phyloP scores from a whole-genome alignment of 805 yeast genomes.

The Wickerhamiella sergipiensis region DNA sequence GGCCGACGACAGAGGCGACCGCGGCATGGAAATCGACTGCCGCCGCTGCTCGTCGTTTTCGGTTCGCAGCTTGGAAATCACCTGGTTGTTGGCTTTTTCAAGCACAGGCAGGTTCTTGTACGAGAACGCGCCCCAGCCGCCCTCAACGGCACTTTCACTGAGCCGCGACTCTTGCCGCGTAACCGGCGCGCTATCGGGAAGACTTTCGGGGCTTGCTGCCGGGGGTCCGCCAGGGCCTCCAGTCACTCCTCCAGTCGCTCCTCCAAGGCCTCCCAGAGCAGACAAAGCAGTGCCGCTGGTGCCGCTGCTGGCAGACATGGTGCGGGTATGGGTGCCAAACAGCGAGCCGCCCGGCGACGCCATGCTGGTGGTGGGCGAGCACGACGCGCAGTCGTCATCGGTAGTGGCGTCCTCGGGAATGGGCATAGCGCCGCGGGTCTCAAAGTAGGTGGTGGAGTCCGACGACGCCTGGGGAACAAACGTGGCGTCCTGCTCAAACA shows the following conservation, averaged over 20 bases:
- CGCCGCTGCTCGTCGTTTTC: slow-evolving; percentile 31
- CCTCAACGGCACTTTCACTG: slow-evolving; percentile 47
- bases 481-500: slow-evolving; percentile 59
- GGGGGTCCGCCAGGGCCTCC: no score
- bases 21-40: slow-evolving; percentile 32
- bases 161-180: slow-evolving; percentile 41
- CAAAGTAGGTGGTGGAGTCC: slow-evolving; percentile 84
- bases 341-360: neutral
- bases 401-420: slow-evolving; percentile 2
- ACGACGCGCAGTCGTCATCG: neutral
- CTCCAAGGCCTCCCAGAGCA: neutral
- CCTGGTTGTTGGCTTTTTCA: slow-evolving; percentile 89
- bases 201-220: neutral
- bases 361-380: neutral
- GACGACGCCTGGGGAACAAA: slow-evolving; percentile 80
- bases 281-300: neutral
- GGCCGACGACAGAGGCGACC: slow-evolving; percentile 7
- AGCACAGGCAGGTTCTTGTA: slow-evolving; percentile 80
- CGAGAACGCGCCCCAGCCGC: slow-evolving; percentile 79
- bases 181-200: neutral
- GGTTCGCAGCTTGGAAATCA: slow-evolving; percentile 68
- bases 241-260: neutral
- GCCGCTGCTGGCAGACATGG: neutral
- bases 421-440: slow-evolving; percentile 66
- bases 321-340: neutral